Evolutionary conservation across 1,284 basidiomycete species (phyloP).

Genomic region (Heliocybe sulcata): DNA sequence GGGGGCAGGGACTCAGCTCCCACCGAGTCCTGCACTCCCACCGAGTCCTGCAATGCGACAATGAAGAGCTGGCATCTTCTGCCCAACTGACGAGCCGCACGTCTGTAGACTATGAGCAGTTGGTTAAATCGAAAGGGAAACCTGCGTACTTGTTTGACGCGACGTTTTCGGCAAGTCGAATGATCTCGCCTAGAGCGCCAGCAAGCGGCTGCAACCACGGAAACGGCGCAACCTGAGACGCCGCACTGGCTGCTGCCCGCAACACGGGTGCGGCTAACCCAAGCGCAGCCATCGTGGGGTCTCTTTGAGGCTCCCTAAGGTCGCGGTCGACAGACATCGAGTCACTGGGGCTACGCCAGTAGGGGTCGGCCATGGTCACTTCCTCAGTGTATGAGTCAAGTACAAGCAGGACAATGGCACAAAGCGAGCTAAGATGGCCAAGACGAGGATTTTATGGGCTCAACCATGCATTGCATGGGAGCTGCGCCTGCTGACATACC

Average conservation of each 20-base stretch:
- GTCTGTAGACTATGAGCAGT: constrained; percentile 16
- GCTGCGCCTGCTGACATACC: too few species aligned
- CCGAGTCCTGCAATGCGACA: neutral
- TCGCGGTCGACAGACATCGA: neutral
- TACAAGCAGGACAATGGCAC: too few species aligned
- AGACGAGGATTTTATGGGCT: neutral
- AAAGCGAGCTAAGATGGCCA: neutral
- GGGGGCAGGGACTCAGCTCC: neutral
- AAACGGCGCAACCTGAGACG: constrained; percentile 36
- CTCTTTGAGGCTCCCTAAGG: neutral
- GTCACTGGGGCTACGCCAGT: too few species aligned
- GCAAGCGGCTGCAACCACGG: constrained; percentile 37
- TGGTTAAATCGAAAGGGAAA: neutral
- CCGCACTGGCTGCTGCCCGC: neutral
- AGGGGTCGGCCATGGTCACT: too few species aligned
- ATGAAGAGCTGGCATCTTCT: neutral
- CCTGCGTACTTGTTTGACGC: constrained; percentile 32
- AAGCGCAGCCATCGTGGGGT: neutral
- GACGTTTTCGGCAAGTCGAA: constrained; percentile 39
- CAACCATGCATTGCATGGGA: neutral
- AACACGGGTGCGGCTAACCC: neutral
- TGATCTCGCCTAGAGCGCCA: constrained; percentile 30
- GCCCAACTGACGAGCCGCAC: constrained; percentile 33
- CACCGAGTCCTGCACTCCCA: neutral
- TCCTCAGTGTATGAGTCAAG: too few species aligned